Evolutionary conservation across 371 early-diverging fungal species (phyloP), one percentile per base, ranked within the genome.

Genomic region (Scutellospora calospora): DNA sequence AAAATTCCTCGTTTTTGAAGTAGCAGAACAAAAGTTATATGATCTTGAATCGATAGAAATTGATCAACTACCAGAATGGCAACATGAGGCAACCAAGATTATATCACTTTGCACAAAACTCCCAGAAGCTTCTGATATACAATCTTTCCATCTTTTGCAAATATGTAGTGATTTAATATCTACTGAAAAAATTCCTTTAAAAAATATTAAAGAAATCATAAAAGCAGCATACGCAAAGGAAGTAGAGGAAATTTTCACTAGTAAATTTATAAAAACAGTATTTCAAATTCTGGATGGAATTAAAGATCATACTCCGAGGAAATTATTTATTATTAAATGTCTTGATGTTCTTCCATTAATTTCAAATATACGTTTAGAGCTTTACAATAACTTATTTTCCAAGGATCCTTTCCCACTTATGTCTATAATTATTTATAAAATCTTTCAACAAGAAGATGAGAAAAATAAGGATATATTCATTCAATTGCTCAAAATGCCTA

Each of bases 101-200:
- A 22, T 81, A 11, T 49, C 78, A 25, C 66, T 81, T 8, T 79
- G 77, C 51, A 29, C 49, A 55, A 60, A 81, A 38, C 18, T 81
- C n/a, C 41, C 79, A 25, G 33, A 31, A 49, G 51, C 38, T 52
- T 63, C 63, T 14, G 25, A 22, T 20, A 38, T 29, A 0, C 38
- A 45, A 45, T 5, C 14, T 52, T 66, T 27, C 18, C 71, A 66
- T 25, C 41, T 79, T 22, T 57, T 79, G 16, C 68, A 63, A 54
- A 79, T 69, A 55, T 79, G 79, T 22, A 31, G 65, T 55, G 79
- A 79, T 69, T 22, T 79, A 55, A 14, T 79, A 52, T 55, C 52
- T 3, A 69, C 79, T 1, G 49, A 78, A 66, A 2, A 9, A 20
- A 79, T 69, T 79, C 38, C 35, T 5, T 22, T 79, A 27, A 18